Percentiles rank a stretch among this genome's conserved stretches.
phyloP scores from a whole-genome alignment of 2,329 filamentous ascomycete species.

The Clonostachys sp. region DNA sequence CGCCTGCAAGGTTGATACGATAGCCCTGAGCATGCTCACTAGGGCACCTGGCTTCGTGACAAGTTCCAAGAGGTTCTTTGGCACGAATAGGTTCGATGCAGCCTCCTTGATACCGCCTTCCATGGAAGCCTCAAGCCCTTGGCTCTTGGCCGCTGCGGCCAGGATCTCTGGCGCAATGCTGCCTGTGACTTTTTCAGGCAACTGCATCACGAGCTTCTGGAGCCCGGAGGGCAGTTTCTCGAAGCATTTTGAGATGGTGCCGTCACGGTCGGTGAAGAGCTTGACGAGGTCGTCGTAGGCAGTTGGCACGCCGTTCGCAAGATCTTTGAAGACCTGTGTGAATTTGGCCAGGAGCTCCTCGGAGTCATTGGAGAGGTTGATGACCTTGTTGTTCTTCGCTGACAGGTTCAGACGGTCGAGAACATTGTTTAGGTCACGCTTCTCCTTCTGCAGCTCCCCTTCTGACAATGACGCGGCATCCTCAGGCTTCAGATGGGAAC shows the following conservation, averaged over 20 bases:
- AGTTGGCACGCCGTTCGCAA: slow-evolving; percentile 87
- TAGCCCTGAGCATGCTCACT: slow-evolving; percentile 80
- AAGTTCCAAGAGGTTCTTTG: slow-evolving; percentile 72
- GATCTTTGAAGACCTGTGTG: slow-evolving; percentile 85
- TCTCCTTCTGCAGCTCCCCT: slow-evolving; percentile 28
- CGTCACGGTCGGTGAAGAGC: slow-evolving; percentile 57
- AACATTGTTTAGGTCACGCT: slow-evolving; percentile 71
- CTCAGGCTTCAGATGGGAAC: slow-evolving; percentile 22
- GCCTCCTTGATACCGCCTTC: slow-evolving; percentile 54
- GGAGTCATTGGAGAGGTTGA: slow-evolving; percentile 80
- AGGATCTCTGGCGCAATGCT: slow-evolving; percentile 77
- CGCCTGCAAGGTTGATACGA: slow-evolving; percentile 81
- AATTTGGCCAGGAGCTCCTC: slow-evolving; percentile 79
- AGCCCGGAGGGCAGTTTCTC: slow-evolving; percentile 72
- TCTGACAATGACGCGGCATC: slow-evolving; percentile 16
- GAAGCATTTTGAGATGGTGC: slow-evolving; percentile 53
- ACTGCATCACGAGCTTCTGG: slow-evolving; percentile 78
- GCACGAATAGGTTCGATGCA: slow-evolving; percentile 62
- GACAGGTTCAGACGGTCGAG: slow-evolving; percentile 82
- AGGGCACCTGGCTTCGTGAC: slow-evolving; percentile 85
- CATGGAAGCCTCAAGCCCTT: slow-evolving; percentile 54
- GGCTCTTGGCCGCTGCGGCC: slow-evolving; percentile 72
- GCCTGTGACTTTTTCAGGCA: slow-evolving; percentile 77
- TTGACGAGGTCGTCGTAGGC: slow-evolving; percentile 81
- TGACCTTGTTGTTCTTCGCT: slow-evolving; percentile 74